A percentile compares a stretch with the other conserved stretches of the same genome.
These are phyloP conservation scores for Talaromyces pinophilus DNA, from an alignment of 2,329 filamentous ascomycete species.

Conservation along the genomic window DNA sequence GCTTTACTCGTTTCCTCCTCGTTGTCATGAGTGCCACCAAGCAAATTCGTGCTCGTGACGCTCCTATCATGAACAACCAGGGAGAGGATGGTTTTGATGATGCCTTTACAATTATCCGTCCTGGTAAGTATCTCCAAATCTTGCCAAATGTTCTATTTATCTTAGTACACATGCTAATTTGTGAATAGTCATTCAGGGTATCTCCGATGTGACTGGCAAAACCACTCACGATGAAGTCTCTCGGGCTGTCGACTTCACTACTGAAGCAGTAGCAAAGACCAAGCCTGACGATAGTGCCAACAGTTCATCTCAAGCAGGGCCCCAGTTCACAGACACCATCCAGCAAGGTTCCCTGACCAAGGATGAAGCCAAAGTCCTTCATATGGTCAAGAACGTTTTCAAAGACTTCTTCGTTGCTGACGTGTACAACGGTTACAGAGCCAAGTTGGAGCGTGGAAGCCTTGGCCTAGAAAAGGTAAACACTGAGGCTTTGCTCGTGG, in stretches of 20 bases:
- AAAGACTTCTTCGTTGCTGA: conserved; percentile 10
- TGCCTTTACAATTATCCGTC: conserved; percentile 8
- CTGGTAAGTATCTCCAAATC: not conserved
- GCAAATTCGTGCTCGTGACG: conserved; percentile 23
- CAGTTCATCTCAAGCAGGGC: too few relatives aligned
- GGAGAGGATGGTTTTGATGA: conserved; percentile 14
- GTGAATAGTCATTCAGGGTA: too few relatives aligned
- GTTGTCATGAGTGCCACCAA: conserved; percentile 30
- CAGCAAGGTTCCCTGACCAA: conserved; percentile 4
- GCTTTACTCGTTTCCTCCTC: conserved; percentile 52
- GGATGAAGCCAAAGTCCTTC: conserved; percentile 1
- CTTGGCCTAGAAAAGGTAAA: too few relatives aligned
- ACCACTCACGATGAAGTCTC: too few relatives aligned
- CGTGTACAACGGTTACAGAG: conserved; percentile 5
- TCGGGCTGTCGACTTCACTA: too few relatives aligned
- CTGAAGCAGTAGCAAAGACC: too few relatives aligned
- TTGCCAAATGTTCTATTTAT: too few relatives aligned
- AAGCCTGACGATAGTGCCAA: too few relatives aligned
- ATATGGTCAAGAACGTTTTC: conserved; percentile 9
- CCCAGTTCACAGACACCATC: not conserved
- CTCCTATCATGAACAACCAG: conserved; percentile 1
- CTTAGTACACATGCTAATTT: too few relatives aligned
- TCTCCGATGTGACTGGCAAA: too few relatives aligned
- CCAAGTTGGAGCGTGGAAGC: not conserved
- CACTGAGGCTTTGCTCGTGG: too few relatives aligned